Base-by-base conservation (phyloP, 805 yeast genomes). In the Peterozyma xylosa region DNA sequence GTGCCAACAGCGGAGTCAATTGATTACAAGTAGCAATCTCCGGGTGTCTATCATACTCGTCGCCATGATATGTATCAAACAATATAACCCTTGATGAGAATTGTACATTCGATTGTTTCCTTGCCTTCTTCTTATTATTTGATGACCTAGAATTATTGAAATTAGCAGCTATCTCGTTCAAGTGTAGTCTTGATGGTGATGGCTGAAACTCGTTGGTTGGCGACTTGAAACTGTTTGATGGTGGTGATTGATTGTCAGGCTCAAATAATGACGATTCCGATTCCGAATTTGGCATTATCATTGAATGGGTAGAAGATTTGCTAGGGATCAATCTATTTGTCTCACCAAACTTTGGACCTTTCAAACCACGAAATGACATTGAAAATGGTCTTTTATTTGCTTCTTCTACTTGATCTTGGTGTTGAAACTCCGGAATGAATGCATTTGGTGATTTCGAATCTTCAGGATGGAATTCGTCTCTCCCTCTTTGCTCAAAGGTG, bases 1-100 rank as follows among this genome's bases (percentile, higher is more conserved):
- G 89, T 0, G 97, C 96, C 57, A 89, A 64, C 45, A 74, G 70
- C 5, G 97, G 96, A 1, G 96, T 89, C 59, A 89, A 70, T 57
- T 83, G 88, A 62, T 90, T 88, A 64, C 97, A 91, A 2, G 97
- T 89, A 3, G 96, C 95, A 29, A 81, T 70, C 49, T 89, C 97
- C 0, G 97, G 96, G 50, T 82, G 88, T 54, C 99, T 78, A 61
- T 91, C 97, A 61, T 91, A 91, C 51, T 86, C 96, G 15, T 76
- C 80, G 33, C 81, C 80, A 46, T 82, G 75, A 60, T 84, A 88
- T 0, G 96, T 91, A 48, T 88, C 95, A 62, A 81, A 91, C 37
- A 93, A 73, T 7, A 86, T 74, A 45, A 93, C 86, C 52, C 88
- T 71, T 1, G 95, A 81, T 5, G 95, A 84, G 63, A 91, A 91